These are phyloP conservation scores for Pelargonium nanum DNA, from an alignment of 345 rosid species.

Conservation along the genomic window DNA sequence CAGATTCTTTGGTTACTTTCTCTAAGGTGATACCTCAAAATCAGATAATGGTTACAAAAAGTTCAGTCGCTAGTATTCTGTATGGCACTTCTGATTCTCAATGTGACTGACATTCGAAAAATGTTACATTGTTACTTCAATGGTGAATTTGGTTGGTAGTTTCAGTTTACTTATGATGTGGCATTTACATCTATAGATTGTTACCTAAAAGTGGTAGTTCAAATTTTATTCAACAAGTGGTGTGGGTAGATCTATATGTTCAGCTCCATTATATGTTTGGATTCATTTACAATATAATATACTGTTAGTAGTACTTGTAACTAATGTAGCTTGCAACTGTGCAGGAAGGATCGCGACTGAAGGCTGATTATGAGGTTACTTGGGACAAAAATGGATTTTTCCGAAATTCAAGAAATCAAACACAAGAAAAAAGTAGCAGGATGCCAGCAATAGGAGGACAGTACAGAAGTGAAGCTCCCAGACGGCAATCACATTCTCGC, in stretches of 20 bases:
- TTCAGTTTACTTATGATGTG: background rate
- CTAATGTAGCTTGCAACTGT: constrained; percentile 7
- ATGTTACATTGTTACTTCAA: background rate
- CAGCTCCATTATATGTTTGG: background rate
- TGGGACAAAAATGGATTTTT: constrained; percentile 77
- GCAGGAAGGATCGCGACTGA: constrained; percentile 78
- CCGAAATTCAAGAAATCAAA: constrained; percentile 39
- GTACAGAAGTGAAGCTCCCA: constrained; percentile 32
- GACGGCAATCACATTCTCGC: constrained; percentile 26
- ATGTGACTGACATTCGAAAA: too few relatives aligned
- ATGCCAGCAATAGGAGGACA: constrained; percentile 19
- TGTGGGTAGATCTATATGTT: background rate
- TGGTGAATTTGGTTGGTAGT: background rate
- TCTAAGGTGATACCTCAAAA: too few relatives aligned
- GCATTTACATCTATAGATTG: too few relatives aligned
- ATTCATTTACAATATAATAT: background rate
- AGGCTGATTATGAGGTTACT: constrained; percentile 72
- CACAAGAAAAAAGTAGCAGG: constrained; percentile 27
- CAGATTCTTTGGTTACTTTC: too few relatives aligned
- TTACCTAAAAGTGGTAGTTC: background rate
- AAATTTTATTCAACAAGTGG: background rate
- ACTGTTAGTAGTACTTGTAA: constrained; percentile 6
- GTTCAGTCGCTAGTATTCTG: too few relatives aligned
- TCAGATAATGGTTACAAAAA: too few relatives aligned
- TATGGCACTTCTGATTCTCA: too few relatives aligned